phyloP scores from a whole-genome alignment of 2,329 filamentous ascomycete species.

The Fusarium clavum region DNA sequence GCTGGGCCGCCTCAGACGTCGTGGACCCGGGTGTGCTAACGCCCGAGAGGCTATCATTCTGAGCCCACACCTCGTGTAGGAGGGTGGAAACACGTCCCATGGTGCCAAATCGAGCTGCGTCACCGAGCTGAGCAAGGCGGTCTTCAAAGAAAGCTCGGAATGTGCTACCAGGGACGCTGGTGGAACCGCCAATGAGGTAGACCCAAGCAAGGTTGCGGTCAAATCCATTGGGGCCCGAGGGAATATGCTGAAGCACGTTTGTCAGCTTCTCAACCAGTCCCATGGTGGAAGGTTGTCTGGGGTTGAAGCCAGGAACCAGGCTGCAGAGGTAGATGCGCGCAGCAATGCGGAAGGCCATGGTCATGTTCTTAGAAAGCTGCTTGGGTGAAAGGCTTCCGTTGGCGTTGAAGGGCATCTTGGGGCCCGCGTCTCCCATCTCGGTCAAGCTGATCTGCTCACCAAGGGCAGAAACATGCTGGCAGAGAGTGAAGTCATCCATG shows the following conservation, averaged over 20 bases:
- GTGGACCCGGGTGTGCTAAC: constrained; percentile 53
- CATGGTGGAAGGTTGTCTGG: constrained; percentile 77
- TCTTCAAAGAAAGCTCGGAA: constrained; percentile 85
- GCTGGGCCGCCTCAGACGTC: constrained; percentile 57
- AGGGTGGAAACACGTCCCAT: constrained; percentile 86
- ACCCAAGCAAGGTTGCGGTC: constrained; percentile 95
- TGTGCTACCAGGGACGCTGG: constrained; percentile 75
- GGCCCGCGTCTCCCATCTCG: constrained; percentile 71
- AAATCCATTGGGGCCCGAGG: constrained; percentile 82
- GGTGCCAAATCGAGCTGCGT: constrained; percentile 82
- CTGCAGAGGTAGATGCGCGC: constrained; percentile 98
- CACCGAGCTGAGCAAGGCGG: constrained; percentile 78
- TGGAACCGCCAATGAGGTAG: constrained; percentile 85
- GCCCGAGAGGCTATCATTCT: constrained; percentile 69
- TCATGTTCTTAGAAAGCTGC: constrained; percentile 89
- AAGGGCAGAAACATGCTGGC: constrained; percentile 88
- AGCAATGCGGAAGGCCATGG: constrained; percentile 88
- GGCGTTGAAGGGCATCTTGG: constrained; percentile 70
- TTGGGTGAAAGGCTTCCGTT: constrained; percentile 83
- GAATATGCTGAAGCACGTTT: constrained; percentile 82
- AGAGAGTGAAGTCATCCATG: constrained; percentile 87
- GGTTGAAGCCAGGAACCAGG: constrained; percentile 88
- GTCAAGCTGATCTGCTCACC: constrained; percentile 87
- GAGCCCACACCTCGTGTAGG: constrained; percentile 85
- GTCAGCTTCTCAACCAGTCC: constrained; percentile 83